phyloP scores from a whole-genome alignment of 805 yeast species.

The Maudiozyma pseudohumilis region DNA sequence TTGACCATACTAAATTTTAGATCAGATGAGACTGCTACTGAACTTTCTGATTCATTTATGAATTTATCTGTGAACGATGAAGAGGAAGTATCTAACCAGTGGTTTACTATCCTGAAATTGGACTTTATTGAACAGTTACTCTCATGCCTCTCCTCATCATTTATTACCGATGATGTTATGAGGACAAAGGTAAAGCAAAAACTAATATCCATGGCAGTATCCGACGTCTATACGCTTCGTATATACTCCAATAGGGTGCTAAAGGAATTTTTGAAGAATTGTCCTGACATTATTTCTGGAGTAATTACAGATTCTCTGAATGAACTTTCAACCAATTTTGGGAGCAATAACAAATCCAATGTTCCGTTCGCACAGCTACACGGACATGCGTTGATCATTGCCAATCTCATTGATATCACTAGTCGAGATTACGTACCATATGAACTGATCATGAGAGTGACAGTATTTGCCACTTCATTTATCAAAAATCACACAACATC shows the following conservation, averaged over 20 bases:
- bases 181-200: conserved; percentile 26
- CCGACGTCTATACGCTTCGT: conserved; percentile 34
- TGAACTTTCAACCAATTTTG: conserved; percentile 29
- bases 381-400: conserved; percentile 33
- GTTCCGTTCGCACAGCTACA: conserved; percentile 29
- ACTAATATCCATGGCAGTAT: conserved; percentile 31
- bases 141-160: conserved; percentile 22
- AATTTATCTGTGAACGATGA: conserved; percentile 1
- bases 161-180: conserved; percentile 20
- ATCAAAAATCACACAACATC: conserved; percentile 32
- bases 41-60: neutral
- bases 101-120: conserved; percentile 18
- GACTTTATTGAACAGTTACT: conserved; percentile 16
- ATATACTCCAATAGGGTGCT: conserved; percentile 32
- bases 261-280: conserved; percentile 25
- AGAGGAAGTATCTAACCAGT: conserved; percentile 8
- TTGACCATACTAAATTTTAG: conserved; percentile 14
- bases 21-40: neutral
- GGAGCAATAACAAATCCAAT: conserved; percentile 15
- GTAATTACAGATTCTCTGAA: conserved; percentile 29
- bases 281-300: conserved; percentile 31
- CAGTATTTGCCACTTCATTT: conserved; percentile 36
- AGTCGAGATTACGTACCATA: conserved; percentile 37
- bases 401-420: conserved; percentile 29
- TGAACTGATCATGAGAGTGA: conserved; percentile 35